A percentile compares a stretch with the other conserved stretches of the same genome.
phyloP scores from a whole-genome alignment of 2,329 filamentous ascomycete genomes.

The Botrytis fabae region DNA sequence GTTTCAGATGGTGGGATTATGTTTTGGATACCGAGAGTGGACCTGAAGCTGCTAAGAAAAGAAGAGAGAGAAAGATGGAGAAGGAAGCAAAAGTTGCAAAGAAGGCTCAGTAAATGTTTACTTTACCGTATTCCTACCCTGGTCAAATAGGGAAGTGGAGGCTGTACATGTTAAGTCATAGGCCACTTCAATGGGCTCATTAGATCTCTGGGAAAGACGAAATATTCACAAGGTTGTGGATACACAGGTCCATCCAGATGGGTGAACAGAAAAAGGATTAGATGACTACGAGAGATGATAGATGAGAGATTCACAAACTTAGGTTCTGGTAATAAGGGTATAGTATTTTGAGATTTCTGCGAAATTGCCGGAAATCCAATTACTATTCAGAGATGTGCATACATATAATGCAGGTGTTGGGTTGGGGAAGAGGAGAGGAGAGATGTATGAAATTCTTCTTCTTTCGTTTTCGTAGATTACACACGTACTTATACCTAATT shows the following conservation, averaged over 20 bases:
- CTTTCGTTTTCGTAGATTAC: background rate
- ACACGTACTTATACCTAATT: slow-evolving; percentile 1
- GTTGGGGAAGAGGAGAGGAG: background rate
- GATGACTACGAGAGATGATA: slow-evolving; percentile 11
- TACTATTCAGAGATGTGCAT: background rate
- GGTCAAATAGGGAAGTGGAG: background rate
- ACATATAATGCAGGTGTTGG: background rate
- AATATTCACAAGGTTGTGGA: background rate
- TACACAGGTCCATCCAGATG: background rate
- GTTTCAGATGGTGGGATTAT: slow-evolving; percentile 99
- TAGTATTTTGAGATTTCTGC: background rate
- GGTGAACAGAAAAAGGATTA: background rate
- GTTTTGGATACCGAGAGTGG: slow-evolving; percentile 90
- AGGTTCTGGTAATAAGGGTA: slow-evolving; percentile 9
- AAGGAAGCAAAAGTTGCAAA: slow-evolving; percentile 67
- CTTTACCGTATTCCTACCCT: background rate
- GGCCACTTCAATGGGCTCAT: background rate
- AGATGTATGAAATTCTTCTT: background rate
- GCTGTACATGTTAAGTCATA: slow-evolving; percentile 3
- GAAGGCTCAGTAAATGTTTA: slow-evolving; percentile 38
- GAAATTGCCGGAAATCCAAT: background rate
- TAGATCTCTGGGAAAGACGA: background rate
- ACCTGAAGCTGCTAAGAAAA: slow-evolving; percentile 79
- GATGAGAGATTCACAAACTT: slow-evolving; percentile 9
- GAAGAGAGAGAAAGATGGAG: slow-evolving; percentile 72